phyloP scores from a whole-genome alignment of 2,329 filamentous ascomycete species.

The Mollisiaceae sp. region DNA sequence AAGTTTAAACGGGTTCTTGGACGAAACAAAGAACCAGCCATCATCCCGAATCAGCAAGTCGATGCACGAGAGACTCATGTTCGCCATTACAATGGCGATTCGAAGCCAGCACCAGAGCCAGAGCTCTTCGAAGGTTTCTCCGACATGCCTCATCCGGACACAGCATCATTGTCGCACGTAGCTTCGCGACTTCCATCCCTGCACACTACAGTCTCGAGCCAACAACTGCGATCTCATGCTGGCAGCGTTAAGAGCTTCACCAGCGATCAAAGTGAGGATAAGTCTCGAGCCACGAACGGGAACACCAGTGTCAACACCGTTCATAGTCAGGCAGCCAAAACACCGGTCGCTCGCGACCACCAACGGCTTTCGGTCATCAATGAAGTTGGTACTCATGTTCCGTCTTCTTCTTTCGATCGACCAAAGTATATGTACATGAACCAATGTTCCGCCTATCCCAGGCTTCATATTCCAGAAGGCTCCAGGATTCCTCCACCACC shows the following conservation, averaged over 20 bases:
- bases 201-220: constrained; percentile 52
- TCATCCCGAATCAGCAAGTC: constrained; percentile 58
- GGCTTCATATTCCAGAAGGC: background rate
- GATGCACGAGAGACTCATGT: constrained; percentile 47
- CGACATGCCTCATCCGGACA: constrained; percentile 45
- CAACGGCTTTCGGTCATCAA: constrained; percentile 69
- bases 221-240: constrained; percentile 56
- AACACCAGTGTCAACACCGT: constrained; percentile 62
- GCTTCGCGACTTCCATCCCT: constrained; percentile 56
- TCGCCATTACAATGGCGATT: constrained; percentile 33
- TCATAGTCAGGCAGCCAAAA: constrained; percentile 45
- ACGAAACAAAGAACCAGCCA: constrained; percentile 43
- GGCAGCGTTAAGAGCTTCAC: constrained; percentile 59
- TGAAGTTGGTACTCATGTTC: constrained; percentile 55
- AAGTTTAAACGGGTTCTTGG: constrained; percentile 65
- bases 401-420: constrained; percentile 47
- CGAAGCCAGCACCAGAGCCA: constrained; percentile 36
- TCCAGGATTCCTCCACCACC: background rate
- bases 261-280: constrained; percentile 52
- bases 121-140: constrained; percentile 45
- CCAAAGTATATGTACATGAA: constrained; percentile 35
- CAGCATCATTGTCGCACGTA: constrained; percentile 54
- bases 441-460: constrained; percentile 38
- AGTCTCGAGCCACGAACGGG: constrained; percentile 76
- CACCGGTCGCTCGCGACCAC: constrained; percentile 53